A percentile compares a stretch with the other conserved stretches of the same genome.
These are phyloP conservation scores for Coprinopsis cinerea DNA, from an alignment of 768 basidiomycete genomes.

Conservation along the genomic window DNA sequence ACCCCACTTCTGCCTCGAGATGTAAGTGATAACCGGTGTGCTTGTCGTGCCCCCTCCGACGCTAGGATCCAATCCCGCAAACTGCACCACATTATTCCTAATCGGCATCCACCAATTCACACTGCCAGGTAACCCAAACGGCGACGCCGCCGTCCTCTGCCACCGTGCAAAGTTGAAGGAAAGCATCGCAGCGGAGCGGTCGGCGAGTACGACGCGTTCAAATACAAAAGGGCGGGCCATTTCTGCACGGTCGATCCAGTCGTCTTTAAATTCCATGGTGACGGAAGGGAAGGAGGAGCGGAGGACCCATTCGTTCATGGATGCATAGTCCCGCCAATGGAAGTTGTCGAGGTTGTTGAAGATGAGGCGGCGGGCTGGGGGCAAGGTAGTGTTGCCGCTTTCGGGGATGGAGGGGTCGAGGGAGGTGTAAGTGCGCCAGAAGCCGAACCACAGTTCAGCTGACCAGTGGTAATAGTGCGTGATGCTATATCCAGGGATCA, in stretches of 20 bases:
- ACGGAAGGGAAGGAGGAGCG: conserved; percentile 76
- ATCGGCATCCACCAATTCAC: conserved; percentile 82
- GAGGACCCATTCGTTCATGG: conserved; percentile 86
- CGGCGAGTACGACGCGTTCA: conserved; percentile 83
- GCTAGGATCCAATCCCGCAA: conserved; percentile 51
- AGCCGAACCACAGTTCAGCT: conserved; percentile 86
- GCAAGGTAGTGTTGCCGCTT: conserved; percentile 65
- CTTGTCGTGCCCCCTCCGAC: conserved; percentile 40
- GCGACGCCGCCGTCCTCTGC: conserved; percentile 68
- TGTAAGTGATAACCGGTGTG: conserved; percentile 85
- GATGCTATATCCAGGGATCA: conserved; percentile 39
- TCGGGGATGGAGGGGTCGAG: conserved; percentile 65
- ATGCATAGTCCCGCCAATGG: conserved; percentile 88
- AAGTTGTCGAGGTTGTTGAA: conserved; percentile 69
- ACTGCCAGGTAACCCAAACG: conserved; percentile 71
- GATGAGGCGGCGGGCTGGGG: conserved; percentile 66
- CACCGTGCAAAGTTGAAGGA: conserved; percentile 61
- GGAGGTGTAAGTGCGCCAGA: conserved; percentile 87
- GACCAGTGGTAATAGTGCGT: conserved; percentile 94
- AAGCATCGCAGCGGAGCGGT: conserved; percentile 80
- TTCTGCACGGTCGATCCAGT: conserved; percentile 76
- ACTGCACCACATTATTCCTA: conserved; percentile 65
- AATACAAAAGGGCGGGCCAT: conserved; percentile 69
- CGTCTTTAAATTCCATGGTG: conserved; percentile 73
- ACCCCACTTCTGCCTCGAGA: conserved; percentile 86